Base-by-base conservation (phyloP, 2,329 filamentous ascomycete species). In the Cladosporium sphaerospermum region DNA sequence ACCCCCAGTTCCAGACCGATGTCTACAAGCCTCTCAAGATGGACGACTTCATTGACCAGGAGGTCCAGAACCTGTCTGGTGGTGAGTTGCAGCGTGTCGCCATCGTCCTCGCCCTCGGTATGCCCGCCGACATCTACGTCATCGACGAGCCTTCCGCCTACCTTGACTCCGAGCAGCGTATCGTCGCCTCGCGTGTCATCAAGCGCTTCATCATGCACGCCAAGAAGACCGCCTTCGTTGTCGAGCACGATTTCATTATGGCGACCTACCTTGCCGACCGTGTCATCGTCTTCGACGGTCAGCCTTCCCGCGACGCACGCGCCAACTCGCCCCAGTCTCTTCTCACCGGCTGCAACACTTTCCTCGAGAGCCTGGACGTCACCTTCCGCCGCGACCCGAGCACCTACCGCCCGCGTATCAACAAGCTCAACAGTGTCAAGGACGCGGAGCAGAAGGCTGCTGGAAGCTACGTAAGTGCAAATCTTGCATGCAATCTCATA, bases 241-340 rank as follows among this genome's bases (percentile, higher is more conserved):
- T 99, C 70, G 93, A 99, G 84, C 93, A 99, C 86, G 93, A 99
- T 81, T 97, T 99, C 78, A 96, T 97, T 77, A 96, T 97, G 91
- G 83, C 83, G 39, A 86, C 83, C 41, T 86, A 86, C 67, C 78
- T 86, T 44, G 83, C 93, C 43, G 95, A 99, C 68, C 88, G 93
- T 62, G 93, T 99, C 71, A 99, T 99, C 67, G 93, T 99, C 67
- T 99, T 99, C 67, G 93, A 97, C 68, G 93, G 95, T 63, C 69
- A 95, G 75, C 93, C 95, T 45, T 93, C 91, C 67, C 80, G 95
- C 62, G 79, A 95, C 62, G 82, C 93, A 51, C 89, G 85, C 62
- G 95, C 93, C 62, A 96, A 96, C 72, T 78, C 79, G 47, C 93
- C 95, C 34, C 89, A 99, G 75, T 95, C 88, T 41, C 81, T 99